Evolutionary conservation across 2,329 filamentous ascomycete species (phyloP), one percentile per base, ranked within the genome.

Genomic region (Pezicula carpinea): DNA sequence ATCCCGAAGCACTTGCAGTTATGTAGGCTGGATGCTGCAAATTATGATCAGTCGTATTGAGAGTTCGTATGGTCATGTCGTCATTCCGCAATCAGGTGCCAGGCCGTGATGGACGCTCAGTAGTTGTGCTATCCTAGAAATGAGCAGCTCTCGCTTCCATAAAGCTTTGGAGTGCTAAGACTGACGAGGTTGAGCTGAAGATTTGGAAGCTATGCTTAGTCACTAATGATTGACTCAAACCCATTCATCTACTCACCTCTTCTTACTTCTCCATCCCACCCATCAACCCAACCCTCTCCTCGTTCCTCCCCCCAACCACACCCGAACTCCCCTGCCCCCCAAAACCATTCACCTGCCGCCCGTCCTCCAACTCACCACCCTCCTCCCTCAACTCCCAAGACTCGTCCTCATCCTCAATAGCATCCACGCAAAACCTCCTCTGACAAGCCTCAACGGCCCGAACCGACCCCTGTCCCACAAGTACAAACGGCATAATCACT

Each of bases 401-500:
- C 2, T 17, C 43, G 18, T 43, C 39, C 17, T 53, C 51, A 14
- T 33, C 53, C 21, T 51, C 50, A 40, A 48, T 32, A 17, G 36
- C 44, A 43, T 49, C 52, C 22, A 46, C 48, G 42, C 53, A 54
- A 17, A 46, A 52, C 14, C 23, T 35, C 40, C 34, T 47, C 41
- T 52, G 52, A 38, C 47, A 50, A 17, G 8, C 21, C 26, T 54
- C 43, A 18, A 54, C 35, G 2, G 18, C 46, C n/a, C 22, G 33
- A 7, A 52, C 35, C 14, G 33, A 35, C 1, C 31, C 36, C 22
- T 34, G 11, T 13, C 46, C 46, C 2, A 51, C 8, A 5, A 45
- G 4, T 3, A 47, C 14, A 26, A 49, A 33, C 10, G 51, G 51
- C 2, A 32, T n/a, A 4, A 44, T 4, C 1, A 44, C 4, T 14